Percentiles rank a stretch among this genome's conserved stretches.
Evolutionary conservation across 2,329 filamentous ascomycete species (phyloP).

Genomic region (Cryphonectria japonica): DNA sequence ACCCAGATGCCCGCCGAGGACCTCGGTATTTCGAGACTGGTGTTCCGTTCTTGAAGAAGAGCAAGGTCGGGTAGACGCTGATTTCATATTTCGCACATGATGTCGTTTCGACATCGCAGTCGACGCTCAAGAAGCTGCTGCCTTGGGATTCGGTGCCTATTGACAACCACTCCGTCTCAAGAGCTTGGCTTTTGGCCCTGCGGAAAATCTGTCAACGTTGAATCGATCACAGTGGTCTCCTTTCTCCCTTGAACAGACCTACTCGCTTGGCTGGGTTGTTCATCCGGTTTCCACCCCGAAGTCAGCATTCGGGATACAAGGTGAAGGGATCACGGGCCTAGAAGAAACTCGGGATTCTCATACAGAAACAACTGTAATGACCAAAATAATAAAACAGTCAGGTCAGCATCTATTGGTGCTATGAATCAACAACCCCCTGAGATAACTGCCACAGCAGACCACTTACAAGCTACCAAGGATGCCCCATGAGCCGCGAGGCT

Average conservation of each 20-base stretch:
- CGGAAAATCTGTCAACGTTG: neutral
- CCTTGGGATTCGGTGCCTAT: constrained; percentile 19
- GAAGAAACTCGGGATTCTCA: neutral
- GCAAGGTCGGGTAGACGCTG: constrained; percentile 31
- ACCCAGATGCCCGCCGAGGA: constrained; percentile 31
- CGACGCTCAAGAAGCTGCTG: constrained; percentile 32
- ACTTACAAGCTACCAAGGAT: constrained; percentile 31
- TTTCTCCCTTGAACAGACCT: neutral
- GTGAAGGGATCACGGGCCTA: neutral
- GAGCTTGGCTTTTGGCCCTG: constrained; percentile 28
- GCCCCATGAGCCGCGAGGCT: constrained; percentile 18
- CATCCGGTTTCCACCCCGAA: neutral
- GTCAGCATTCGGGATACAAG: constrained; percentile 8
- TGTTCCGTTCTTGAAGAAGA: constrained; percentile 30
- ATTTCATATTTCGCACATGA: constrained; percentile 29
- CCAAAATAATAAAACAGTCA: neutral
- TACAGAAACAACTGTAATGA: constrained; percentile 29
- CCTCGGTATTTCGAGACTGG: constrained; percentile 31
- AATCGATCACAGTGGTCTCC: constrained; percentile 7
- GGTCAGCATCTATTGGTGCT: neutral
- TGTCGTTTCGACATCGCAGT: constrained; percentile 30
- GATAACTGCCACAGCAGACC: neutral
- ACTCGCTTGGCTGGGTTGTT: constrained; percentile 23
- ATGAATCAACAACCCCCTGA: neutral
- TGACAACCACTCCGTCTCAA: constrained; percentile 33